A percentile compares a stretch with the other conserved stretches of the same genome.
Evolutionary conservation across 2,329 filamentous ascomycete species (phyloP).

Genomic region (Sclerotinia borealis): DNA sequence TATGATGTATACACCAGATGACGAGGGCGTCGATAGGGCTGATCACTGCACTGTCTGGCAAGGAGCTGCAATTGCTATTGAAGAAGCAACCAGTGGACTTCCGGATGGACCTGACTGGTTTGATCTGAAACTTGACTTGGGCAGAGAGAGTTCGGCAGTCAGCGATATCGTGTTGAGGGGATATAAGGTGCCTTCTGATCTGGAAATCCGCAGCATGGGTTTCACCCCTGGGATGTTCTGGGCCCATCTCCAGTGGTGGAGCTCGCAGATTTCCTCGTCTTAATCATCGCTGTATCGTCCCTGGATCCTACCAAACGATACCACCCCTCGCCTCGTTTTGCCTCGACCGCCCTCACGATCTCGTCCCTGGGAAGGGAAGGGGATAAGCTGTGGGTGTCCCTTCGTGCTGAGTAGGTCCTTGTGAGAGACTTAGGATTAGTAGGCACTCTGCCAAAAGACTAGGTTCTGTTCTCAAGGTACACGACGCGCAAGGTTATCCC

Average conservation of each 20-base stretch:
- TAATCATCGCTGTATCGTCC: not conserved
- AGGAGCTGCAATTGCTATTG: not conserved
- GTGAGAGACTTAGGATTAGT: not conserved
- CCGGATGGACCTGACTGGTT: not conserved
- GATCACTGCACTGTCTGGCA: not conserved
- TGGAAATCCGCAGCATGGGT: not conserved
- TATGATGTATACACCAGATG: not conserved
- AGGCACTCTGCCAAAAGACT: no score
- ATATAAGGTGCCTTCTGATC: not conserved
- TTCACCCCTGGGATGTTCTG: not conserved
- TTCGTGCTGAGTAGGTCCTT: not conserved
- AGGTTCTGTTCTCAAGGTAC: not conserved
- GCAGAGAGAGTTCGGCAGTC: not conserved
- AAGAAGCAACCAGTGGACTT: not conserved
- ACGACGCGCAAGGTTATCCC: not conserved
- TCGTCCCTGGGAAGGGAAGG: not conserved
- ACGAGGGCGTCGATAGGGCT: not conserved
- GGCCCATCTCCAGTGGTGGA: accelerated
- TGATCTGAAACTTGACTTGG: not conserved
- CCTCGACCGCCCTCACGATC: not conserved
- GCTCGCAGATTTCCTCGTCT: not conserved
- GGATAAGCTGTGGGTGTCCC: not conserved
- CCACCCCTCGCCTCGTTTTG: not conserved
- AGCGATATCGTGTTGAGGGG: not conserved
- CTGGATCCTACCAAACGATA: not conserved